These are phyloP conservation scores for Russula vinacea DNA, from an alignment of 768 basidiomycete genomes.

Conservation along the genomic window DNA sequence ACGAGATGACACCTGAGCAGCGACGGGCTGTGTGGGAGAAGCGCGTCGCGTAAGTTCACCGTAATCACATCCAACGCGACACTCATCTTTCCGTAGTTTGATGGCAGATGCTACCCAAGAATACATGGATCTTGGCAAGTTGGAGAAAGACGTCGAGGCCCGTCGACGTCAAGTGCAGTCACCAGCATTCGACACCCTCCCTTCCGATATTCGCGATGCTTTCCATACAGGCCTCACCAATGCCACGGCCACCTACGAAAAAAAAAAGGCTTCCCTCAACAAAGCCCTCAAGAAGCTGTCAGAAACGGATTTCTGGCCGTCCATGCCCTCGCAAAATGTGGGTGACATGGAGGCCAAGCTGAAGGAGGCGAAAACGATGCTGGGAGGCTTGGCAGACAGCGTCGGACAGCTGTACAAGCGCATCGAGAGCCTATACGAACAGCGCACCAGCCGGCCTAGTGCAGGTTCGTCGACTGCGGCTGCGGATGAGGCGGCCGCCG, in stretches of 20 bases:
- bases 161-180: constrained; percentile 33
- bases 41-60: constrained; percentile 41
- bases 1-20: constrained; percentile 38
- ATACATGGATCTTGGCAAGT: constrained; percentile 22
- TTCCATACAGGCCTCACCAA: constrained; percentile 32
- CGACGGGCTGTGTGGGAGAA: constrained; percentile 41
- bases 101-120: constrained; percentile 34
- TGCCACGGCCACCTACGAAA: constrained; percentile 32
- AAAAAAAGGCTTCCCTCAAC: constrained; percentile 39
- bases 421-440: constrained; percentile 13
- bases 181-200: constrained; percentile 31
- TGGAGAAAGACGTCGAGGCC: constrained; percentile 30
- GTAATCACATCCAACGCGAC: constrained; percentile 2
- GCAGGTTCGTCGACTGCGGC: neutral
- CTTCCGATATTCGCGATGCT: constrained; percentile 32
- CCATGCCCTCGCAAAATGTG: constrained; percentile 34
- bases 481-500: neutral
- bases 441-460: neutral
- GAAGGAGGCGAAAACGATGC: constrained; percentile 34
- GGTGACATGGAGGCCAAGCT: constrained; percentile 31
- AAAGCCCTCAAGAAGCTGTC: constrained; percentile 35
- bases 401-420: constrained; percentile 28
- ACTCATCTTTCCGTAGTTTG: constrained; percentile 33
- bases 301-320: constrained; percentile 43
- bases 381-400: constrained; percentile 35